Base-by-base conservation (phyloP, 768 basidiomycete genomes). In the Hericium erinaceus region DNA sequence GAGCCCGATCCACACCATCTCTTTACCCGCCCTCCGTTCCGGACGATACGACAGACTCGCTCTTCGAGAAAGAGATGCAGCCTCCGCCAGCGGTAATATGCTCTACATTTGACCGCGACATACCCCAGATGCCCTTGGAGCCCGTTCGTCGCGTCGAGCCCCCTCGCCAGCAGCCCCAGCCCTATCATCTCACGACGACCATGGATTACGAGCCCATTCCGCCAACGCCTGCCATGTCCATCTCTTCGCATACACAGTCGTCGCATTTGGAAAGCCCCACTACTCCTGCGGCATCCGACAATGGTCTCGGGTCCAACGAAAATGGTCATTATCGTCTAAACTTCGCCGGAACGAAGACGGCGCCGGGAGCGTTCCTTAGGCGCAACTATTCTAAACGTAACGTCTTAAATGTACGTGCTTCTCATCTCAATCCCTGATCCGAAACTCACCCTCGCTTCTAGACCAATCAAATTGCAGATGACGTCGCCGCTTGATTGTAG, bases 11-110 rank as follows among this genome's bases (percentile, higher is more conserved):
- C 22, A 65, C 62, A 13, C 60, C 61, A 18, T 65, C 65, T 10
- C 54, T 65, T 49, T 68, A 67, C 57, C 62, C 66, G 11, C 58
- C 64, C 28, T 60, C 65, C 1, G 51, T 60, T 5, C 58, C 52
- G 2, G 63, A 63, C 1, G 51, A 48, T 6, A 52, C 46, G n/a
- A 9, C 54, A 7, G 64, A 64, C 56, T 58, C 59, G 9, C 59
- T 55, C 39, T 46, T 51, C 26, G 24, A 40, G 20, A 54, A 39
- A 50, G 60, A 61, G 40, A 48, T 37, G 18, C n/a, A 12, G 28
- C 57, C 57, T 22, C 41, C 48, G 11, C 48, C 24, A 38, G 24
- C 13, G 39, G 53, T 24, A 48, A 8, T 16, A 26, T 53, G 15
- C 37, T 24, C 22, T 18, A 20, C 12, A 39, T 8, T 15, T 46